Evolutionary conservation across 345 rosid genomes (phyloP), one percentile per base, ranked within the genome.

Genomic region (Firmiana major): DNA sequence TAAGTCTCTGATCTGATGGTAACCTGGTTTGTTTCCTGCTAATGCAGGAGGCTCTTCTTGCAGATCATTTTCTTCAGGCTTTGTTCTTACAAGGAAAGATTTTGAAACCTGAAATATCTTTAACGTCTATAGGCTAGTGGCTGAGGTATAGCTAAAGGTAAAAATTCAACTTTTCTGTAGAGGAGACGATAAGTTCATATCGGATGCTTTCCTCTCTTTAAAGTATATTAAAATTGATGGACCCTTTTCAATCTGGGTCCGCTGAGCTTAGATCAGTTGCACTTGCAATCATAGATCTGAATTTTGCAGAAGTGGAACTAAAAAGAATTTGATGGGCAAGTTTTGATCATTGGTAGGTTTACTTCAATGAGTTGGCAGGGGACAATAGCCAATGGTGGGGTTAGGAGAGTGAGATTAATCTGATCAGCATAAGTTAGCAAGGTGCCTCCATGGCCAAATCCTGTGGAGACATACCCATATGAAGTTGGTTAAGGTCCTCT

Each of bases 401-500:
- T 51, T 70, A 5, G 34, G 57, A 19, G 22, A 31, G 13, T 51
- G 74, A 71, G 46, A 36, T 31, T 8, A 69, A 46, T 24, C 57
- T 69, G 13, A 45, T 46, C 38, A 13, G 36, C 53, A 16, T 13
- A 3, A 71, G 26, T 71, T 28, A 12, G 17, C 49, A 16, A 34
- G 59, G 15, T 31, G 31, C 70, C 60, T 63, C 46, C 19, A 63
- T 46, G 62, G 71, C 46, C 71, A 75, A 46, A 75, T 63, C 48
- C 36, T 17, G 16, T 63, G 45, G 75, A 28, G 78, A 63, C 78
- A 63, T 21, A 34, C 49, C 78, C 71, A 63, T 75, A 75, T 75
- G 71, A 75, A 75, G 28, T 63, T 31, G 43, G 62, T 16, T n/a
- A 7, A 75, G 60, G 71, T 10, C 45, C 59, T 62, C 24, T 53